Base-by-base conservation (phyloP, 768 basidiomycete genomes). In the Podaxis mareebaensis region DNA sequence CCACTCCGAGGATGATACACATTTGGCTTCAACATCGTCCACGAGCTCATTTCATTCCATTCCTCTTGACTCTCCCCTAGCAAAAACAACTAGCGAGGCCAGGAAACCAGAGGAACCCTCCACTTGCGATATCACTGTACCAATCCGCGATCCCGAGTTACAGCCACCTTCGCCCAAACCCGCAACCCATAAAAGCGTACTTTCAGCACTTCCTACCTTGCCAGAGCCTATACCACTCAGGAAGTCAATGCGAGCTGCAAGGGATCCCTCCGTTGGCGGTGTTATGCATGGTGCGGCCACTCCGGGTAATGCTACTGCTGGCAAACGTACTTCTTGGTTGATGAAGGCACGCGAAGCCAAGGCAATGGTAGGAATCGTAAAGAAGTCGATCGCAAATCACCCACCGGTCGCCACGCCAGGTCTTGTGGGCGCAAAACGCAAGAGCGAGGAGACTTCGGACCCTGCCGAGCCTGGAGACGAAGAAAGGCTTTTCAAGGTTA, bases 291-390 rank as follows among this genome's bases (percentile, higher is more conserved):
- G 78, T 3, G 73, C 74, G 22, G 76, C 76, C 15, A 81, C 80
- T 2, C 78, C 81, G 42, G 77, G 79, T n/a, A 72, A 74, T 4
- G 69, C 75, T 22, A 71, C 73, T 28, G 78, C 78, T 10, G 85
- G 84, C 2, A 92, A 90, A 68, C 85, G 91, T 36, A 89, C 89
- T 8, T 93, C 92, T 3, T 93, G 92, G 92, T 73, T 93, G 59
- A 85, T 84, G 74, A 91, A 90, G 68, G 92, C 88, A 13, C 81
- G 91, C 39, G 89, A 91, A 69, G 86, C 81, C 26, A 89, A 89
- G 66, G 89, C 89, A 17, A 75, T 85, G 69, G 91, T 91, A 69
- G 78, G 77, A n/a, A 76, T 77, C 11, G 68, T 67, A 61, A 83
- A 75, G 71, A 82, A 78, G 57, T 60, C 70, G 22, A 71, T 20